Percentiles rank a stretch among this genome's conserved stretches.
Evolutionary conservation across 768 basidiomycete species (phyloP).

Genomic region (Lactifluus pinguis): DNA sequence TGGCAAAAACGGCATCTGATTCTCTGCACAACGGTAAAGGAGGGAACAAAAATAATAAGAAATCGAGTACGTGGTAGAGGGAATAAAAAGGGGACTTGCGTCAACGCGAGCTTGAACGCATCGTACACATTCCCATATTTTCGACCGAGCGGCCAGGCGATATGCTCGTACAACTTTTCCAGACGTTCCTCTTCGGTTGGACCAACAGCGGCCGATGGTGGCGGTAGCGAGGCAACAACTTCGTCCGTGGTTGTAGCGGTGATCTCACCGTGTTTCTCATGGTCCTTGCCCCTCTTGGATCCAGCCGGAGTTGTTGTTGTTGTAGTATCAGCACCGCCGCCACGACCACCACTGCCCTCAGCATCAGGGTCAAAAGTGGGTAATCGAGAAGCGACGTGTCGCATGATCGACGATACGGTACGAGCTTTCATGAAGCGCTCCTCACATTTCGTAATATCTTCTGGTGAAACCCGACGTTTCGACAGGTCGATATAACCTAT

Average conservation of each 20-base stretch:
- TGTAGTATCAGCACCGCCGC: neutral
- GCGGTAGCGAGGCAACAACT: slow-evolving; percentile 22
- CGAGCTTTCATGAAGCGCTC: slow-evolving; percentile 98
- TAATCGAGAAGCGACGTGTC: slow-evolving; percentile 83
- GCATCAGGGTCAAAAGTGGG: slow-evolving; percentile 33
- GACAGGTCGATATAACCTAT: slow-evolving; percentile 97
- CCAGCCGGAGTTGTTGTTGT: slow-evolving; percentile 18
- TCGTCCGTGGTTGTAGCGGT: slow-evolving; percentile 38
- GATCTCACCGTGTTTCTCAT: slow-evolving; percentile 37
- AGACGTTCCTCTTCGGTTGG: slow-evolving; percentile 69
- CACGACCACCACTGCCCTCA: slow-evolving; percentile 22
- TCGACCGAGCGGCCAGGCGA: slow-evolving; percentile 88
- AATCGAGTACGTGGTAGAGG: neutral
- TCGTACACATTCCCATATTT: slow-evolving; percentile 95
- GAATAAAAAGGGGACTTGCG: slow-evolving; percentile 42
- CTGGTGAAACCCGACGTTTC: slow-evolving; percentile 94
- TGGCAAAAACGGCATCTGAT: slow-evolving; percentile 71
- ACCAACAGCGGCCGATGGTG: slow-evolving; percentile 22
- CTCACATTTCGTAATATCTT: slow-evolving; percentile 98
- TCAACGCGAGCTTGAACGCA: slow-evolving; percentile 93
- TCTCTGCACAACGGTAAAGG: slow-evolving; percentile 35
- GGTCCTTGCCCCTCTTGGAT: slow-evolving; percentile 32
- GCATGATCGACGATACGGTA: slow-evolving; percentile 86
- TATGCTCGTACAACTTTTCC: slow-evolving; percentile 80
- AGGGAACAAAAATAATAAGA: neutral